These are phyloP conservation scores for Physcomitrium patens DNA, from an alignment of 225 moss, liverwort and hornwort species.

Conservation along the genomic window DNA sequence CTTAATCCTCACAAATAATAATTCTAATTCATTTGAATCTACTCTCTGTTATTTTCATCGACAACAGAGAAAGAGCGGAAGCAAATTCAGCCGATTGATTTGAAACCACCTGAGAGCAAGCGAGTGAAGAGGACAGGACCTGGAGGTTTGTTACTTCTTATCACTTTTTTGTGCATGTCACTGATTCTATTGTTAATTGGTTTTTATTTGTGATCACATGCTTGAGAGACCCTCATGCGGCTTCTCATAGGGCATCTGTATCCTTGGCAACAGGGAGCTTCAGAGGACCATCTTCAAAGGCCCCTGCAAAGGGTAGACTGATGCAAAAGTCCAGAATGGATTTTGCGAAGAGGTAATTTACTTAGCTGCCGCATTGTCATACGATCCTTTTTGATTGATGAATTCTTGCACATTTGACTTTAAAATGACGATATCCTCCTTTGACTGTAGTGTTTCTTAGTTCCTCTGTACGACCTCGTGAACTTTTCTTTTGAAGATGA, in stretches of 20 bases:
- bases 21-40: neutral
- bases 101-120: slow-evolving; percentile 76
- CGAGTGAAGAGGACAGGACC: slow-evolving; percentile 46
- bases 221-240: neutral
- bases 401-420: neutral
- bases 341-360: slow-evolving; percentile 69
- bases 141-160: slow-evolving; percentile 41
- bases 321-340: slow-evolving; percentile 94
- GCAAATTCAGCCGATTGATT: slow-evolving; percentile 72
- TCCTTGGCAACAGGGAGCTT: slow-evolving; percentile 34
- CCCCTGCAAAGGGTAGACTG: slow-evolving; percentile 69
- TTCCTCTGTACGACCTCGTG: neutral
- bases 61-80: slow-evolving; percentile 81
- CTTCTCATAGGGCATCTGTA: slow-evolving; percentile 14
- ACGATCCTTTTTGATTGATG: neutral
- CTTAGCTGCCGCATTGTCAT: neutral
- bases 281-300: slow-evolving; percentile 41
- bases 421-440: neutral
- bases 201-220: neutral
- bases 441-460: neutral
- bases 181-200: neutral
- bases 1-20: neutral
- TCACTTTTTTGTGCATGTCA: neutral
- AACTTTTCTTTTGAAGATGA: neutral
- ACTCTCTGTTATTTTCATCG: slow-evolving; percentile 1